Percentiles rank a stretch among this genome's conserved stretches.
These are phyloP conservation scores for Thelephora aurantiotincta DNA, from an alignment of 768 basidiomycete species.

Conservation along the genomic window DNA sequence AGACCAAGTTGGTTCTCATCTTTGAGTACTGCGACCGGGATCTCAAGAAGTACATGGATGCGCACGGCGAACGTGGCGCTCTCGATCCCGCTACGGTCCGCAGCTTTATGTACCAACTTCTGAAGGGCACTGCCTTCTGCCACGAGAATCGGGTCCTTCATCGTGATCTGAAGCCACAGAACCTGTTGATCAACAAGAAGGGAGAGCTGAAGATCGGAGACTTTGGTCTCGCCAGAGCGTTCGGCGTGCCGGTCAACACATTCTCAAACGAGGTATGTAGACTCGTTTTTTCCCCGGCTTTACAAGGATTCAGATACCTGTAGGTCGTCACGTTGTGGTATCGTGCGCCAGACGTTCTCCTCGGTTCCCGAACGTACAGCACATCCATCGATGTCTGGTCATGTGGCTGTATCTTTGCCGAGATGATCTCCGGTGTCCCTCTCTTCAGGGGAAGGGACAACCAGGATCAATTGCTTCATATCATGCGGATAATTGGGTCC, in stretches of 20 bases:
- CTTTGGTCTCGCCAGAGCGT: constrained; percentile 93
- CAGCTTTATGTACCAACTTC: constrained; percentile 95
- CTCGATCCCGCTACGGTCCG: constrained; percentile 79
- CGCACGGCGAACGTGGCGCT: constrained; percentile 90
- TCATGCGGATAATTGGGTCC: constrained; percentile 94
- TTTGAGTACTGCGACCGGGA: constrained; percentile 99
- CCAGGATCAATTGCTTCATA: constrained; percentile 93
- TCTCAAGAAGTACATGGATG: constrained; percentile 98
- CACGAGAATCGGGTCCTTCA: constrained; percentile 98
- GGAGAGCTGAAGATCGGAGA: constrained; percentile 96
- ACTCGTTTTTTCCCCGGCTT: not conserved
- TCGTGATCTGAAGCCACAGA: constrained; percentile 96
- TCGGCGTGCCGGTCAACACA: constrained; percentile 97
- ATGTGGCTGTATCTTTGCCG: constrained; percentile 97
- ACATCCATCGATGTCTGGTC: constrained; percentile 99
- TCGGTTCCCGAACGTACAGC: constrained; percentile 94
- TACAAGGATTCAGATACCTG: constrained; percentile 2
- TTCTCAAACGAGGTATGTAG: constrained; percentile 83
- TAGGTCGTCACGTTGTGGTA: constrained; percentile 99
- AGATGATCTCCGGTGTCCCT: constrained; percentile 97
- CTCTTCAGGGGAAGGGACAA: constrained; percentile 95
- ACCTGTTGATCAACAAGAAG: constrained; percentile 92
- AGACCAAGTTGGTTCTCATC: constrained; percentile 93
- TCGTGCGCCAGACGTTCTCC: constrained; percentile 91
- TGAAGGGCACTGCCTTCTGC: constrained; percentile 96